Evolutionary conservation across 73 alveolate species (phyloP).

Genomic region (Uronychia setigera): DNA sequence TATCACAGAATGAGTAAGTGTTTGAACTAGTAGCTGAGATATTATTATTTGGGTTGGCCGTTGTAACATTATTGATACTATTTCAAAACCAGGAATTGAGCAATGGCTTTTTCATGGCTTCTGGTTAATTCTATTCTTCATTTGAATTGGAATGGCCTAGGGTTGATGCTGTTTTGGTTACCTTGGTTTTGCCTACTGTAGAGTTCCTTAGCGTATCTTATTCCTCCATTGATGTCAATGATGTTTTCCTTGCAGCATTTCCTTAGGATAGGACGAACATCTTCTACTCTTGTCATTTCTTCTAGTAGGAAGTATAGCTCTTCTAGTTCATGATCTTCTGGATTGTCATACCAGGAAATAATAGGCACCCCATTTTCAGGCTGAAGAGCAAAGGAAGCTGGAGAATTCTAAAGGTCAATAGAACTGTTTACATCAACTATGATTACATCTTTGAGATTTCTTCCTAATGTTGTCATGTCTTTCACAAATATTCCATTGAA

Average conservation of each 20-base stretch:
- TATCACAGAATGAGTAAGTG: no score
- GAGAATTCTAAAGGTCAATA: constrained; percentile 52
- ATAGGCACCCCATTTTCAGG: constrained; percentile 81
- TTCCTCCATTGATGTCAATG: background rate
- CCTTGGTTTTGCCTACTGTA: background rate
- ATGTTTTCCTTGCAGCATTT: background rate
- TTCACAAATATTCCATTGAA: constrained; percentile 79
- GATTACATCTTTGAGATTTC: constrained; percentile 78
- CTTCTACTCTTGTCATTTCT: constrained; percentile 48
- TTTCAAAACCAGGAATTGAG: background rate
- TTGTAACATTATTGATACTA: background rate
- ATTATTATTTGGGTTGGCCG: no score
- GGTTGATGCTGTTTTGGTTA: no score
- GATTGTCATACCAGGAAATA: constrained; percentile 68
- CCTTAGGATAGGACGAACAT: constrained; percentile 38
- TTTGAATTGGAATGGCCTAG: no score
- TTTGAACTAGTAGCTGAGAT: no score
- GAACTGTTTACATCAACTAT: constrained; percentile 58
- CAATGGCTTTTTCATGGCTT: background rate
- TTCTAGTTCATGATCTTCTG: constrained; percentile 64
- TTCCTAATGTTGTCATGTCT: constrained; percentile 78
- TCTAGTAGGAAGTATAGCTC: constrained; percentile 44
- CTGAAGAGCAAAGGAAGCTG: constrained; percentile 66
- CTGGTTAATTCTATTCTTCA: background rate
- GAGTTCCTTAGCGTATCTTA: background rate